Conservation (phyloP, 805 yeast genomes). For the Debaryomyces hansenii region DNA sequence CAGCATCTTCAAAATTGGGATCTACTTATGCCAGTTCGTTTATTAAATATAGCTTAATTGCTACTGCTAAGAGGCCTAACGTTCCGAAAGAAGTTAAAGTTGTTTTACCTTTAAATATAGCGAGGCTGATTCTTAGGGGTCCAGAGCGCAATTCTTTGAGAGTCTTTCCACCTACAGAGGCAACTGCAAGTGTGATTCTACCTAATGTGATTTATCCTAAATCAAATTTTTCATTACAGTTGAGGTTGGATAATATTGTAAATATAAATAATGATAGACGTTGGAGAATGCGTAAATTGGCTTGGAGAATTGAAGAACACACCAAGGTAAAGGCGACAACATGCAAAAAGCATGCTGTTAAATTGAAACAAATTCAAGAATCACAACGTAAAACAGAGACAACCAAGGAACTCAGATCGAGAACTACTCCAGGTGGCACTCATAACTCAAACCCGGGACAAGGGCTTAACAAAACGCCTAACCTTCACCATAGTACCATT, state of each 20-base stretch:
- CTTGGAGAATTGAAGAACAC: conserved; percentile 87
- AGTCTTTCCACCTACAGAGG: conserved; percentile 93
- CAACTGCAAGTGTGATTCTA: conserved; percentile 80
- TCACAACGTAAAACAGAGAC: conserved; percentile 19
- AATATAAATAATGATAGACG: conserved; percentile 53
- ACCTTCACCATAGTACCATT: conserved; percentile 22
- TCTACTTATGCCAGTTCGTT: conserved; percentile 44
- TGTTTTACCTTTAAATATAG: conserved; percentile 68
- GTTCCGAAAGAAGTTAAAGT: conserved; percentile 25
- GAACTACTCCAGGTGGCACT: conserved; percentile 6
- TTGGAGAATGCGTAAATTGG: conserved; percentile 90
- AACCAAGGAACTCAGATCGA: conserved; percentile 7
- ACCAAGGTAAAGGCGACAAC: conserved; percentile 59
- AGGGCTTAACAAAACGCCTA: conserved; percentile 9
- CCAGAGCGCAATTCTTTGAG: conserved; percentile 85
- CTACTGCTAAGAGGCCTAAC: conserved; percentile 42
- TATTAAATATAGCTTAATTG: conserved; percentile 76
- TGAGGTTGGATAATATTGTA: conserved; percentile 72
- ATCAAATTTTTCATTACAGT: conserved; percentile 79
- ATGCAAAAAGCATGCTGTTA: conserved; percentile 58
- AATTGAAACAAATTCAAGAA: conserved; percentile 48
- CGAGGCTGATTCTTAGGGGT: conserved; percentile 76
- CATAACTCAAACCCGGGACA: conserved; percentile 1
- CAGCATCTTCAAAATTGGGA: conserved; percentile 76
- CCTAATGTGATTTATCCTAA: conserved; percentile 91